Conservation (phyloP, 2,329 filamentous ascomycete genomes). For the Fusarium duplospermum region DNA sequence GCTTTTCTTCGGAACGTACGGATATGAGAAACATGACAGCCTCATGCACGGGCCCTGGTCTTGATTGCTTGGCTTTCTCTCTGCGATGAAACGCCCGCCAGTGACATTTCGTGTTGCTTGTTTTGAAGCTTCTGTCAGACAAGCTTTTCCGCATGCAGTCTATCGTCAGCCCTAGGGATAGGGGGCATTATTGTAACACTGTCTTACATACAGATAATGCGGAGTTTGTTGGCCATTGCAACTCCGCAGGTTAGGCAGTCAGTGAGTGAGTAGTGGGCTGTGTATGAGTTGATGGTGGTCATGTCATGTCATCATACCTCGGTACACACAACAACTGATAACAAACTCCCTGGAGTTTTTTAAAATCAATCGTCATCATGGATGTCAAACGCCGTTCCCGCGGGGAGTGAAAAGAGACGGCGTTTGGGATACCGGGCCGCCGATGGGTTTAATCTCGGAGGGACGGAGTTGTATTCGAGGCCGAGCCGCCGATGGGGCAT, state of each 20-base stretch:
- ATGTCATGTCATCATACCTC: background rate
- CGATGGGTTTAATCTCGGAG: conserved; percentile 2
- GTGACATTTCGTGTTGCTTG: background rate
- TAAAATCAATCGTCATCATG: background rate
- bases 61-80: background rate
- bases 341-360: background rate
- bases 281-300: background rate
- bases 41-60: background rate
- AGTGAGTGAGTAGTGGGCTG: background rate
- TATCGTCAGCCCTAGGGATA: conserved; percentile 25
- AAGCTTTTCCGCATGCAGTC: conserved; percentile 23
- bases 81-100: background rate
- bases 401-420: background rate
- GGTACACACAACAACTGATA: background rate
- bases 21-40: conserved; percentile 7
- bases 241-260: background rate
- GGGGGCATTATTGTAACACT: conserved; percentile 2
- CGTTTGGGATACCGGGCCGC: background rate
- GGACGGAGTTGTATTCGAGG: background rate
- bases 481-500: conserved; percentile 18
- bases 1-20: conserved; percentile 22
- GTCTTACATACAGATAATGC: background rate
- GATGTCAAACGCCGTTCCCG: background rate
- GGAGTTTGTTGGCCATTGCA: background rate
- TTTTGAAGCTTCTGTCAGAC: conserved; percentile 3